phyloP scores from a whole-genome alignment of 805 yeast species.

The Tetrapisispora phaffii region DNA sequence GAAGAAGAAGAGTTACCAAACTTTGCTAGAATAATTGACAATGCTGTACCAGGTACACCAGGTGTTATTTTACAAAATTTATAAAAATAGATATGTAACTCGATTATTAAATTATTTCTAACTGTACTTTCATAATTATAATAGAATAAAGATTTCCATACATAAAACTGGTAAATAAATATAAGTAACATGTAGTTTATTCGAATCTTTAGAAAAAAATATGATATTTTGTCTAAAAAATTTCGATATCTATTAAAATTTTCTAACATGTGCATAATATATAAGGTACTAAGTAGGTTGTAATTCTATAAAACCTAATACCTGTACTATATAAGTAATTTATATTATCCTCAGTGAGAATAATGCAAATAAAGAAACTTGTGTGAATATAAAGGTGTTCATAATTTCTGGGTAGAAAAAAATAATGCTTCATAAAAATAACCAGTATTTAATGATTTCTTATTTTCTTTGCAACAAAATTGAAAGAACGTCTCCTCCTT shows the following conservation, averaged over 20 bases:
- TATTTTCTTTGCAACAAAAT: background rate
- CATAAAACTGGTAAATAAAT: too few species aligned
- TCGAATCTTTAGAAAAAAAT: background rate
- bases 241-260: background rate
- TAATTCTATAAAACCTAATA: background rate
- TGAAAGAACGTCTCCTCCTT: background rate
- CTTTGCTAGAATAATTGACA: constrained; percentile 61
- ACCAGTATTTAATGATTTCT: background rate
- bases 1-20: constrained; percentile 54
- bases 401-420: background rate
- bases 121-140: background rate
- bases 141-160: too few species aligned
- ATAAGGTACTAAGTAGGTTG: background rate
- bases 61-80: constrained; percentile 70
- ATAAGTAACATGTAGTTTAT: background rate
- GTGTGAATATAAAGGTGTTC: background rate
- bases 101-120: background rate
- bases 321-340: background rate
- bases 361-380: too few species aligned
- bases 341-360: too few species aligned
- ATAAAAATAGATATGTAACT: constrained; percentile 15
- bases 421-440: background rate
- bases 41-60: constrained; percentile 89
- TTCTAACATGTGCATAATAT: background rate
- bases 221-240: background rate